Percentiles rank a stretch among this genome's conserved stretches.
These are phyloP conservation scores for Rhodosporidiobolus sp. DNA, from an alignment of 768 basidiomycete genomes.

Conservation along the genomic window DNA sequence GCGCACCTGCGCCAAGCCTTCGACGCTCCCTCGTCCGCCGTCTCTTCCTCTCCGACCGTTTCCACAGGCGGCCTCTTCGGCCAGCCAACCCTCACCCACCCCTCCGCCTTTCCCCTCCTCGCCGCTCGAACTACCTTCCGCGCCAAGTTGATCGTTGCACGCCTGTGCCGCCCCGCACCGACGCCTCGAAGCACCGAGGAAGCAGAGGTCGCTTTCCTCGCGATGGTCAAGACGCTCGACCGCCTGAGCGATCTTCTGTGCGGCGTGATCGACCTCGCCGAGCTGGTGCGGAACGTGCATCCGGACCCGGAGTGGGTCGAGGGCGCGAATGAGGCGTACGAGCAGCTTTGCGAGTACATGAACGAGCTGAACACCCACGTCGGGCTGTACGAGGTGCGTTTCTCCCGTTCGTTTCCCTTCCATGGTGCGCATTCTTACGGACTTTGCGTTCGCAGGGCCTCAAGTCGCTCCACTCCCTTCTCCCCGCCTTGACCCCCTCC, in stretches of 20 bases:
- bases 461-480: slow-evolving; percentile 42
- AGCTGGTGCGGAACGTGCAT: slow-evolving; percentile 88
- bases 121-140: slow-evolving; percentile 75
- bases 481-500: slow-evolving; percentile 33
- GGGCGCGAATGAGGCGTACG: slow-evolving; percentile 82
- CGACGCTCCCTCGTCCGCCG: slow-evolving; percentile 21
- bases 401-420: neutral
- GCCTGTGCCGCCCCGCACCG: slow-evolving; percentile 55
- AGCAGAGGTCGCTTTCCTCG: slow-evolving; percentile 57
- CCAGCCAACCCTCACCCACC: slow-evolving; percentile 67
- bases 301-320: slow-evolving; percentile 79
- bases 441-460: slow-evolving; percentile 43
- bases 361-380: slow-evolving; percentile 92
- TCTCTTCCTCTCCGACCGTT: slow-evolving; percentile 2
- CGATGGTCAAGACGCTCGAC: slow-evolving; percentile 83
- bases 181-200: slow-evolving; percentile 35
- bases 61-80: slow-evolving; percentile 70
- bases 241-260: slow-evolving; percentile 93
- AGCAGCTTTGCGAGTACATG: slow-evolving; percentile 92
- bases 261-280: slow-evolving; percentile 92
- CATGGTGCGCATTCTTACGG: no score
- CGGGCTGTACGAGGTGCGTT: slow-evolving; percentile 55
- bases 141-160: slow-evolving; percentile 75
- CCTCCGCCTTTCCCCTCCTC: slow-evolving; percentile 65
- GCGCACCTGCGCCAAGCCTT: slow-evolving; percentile 26